Conservation (phyloP, 1,139 yeast genomes). For the Pichia sp. region DNA sequence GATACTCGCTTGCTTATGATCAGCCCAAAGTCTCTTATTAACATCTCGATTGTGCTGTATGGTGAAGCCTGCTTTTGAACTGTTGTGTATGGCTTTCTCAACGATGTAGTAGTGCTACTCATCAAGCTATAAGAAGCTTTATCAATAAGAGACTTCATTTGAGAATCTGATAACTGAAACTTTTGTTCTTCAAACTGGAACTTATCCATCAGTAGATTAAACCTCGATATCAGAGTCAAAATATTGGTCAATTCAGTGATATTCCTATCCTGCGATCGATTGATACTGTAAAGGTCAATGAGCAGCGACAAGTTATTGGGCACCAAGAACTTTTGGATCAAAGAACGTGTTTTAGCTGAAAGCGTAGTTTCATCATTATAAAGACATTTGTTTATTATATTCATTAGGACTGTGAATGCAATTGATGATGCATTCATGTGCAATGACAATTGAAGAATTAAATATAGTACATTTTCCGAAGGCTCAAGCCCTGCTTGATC, state of each 20-base stretch:
- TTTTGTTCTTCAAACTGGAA: constrained; percentile 7
- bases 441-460: not conserved
- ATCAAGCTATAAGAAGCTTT: constrained; percentile 14
- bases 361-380: not conserved
- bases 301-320: constrained; percentile 1
- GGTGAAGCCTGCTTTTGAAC: not conserved
- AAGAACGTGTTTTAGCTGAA: not conserved
- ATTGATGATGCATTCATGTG: not conserved
- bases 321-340: not conserved
- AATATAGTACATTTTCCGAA: not conserved
- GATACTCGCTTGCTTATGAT: constrained; percentile 17
- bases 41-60: constrained; percentile 12
- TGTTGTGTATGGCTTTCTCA: not conserved
- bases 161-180: constrained; percentile 14
- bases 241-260: constrained; percentile 12
- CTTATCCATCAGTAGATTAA: constrained; percentile 16
- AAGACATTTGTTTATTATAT: constrained; percentile 1
- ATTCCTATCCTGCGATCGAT: constrained; percentile 9
- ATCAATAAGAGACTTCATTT: constrained; percentile 20
- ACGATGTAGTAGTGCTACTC: not conserved
- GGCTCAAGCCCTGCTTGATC: not conserved
- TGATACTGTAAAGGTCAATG: constrained; percentile 6
- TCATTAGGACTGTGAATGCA: not conserved
- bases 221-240: constrained; percentile 12
- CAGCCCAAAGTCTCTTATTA: constrained; percentile 21